These are phyloP conservation scores for Coffea humblotiana DNA, from an alignment of 305 asterid genomes.

Conservation along the genomic window DNA sequence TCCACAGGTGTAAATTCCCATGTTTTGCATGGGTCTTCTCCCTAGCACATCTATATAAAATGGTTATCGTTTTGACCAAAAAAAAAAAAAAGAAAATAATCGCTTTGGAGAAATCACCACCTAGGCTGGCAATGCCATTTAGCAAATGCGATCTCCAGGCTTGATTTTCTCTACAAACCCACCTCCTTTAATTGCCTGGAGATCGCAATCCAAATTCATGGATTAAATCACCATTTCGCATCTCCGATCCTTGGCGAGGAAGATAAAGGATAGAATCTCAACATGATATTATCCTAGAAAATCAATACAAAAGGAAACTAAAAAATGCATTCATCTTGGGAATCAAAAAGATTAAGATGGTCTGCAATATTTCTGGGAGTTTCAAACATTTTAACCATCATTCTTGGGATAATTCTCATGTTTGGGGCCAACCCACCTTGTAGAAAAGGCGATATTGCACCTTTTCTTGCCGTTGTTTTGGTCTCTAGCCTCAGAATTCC, in stretches of 20 bases:
- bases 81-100: too few species aligned
- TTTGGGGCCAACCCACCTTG: conserved; percentile 8
- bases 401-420: conserved; percentile 10
- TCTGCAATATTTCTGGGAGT: conserved; percentile 24
- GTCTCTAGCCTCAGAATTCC: conserved; percentile 19
- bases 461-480: conserved; percentile 8
- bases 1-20: too few species aligned
- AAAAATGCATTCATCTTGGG: not conserved
- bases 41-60: too few species aligned
- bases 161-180: not conserved
- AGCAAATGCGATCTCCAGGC: not conserved
- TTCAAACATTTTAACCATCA: conserved; percentile 17
- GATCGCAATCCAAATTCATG: not conserved
- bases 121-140: not conserved
- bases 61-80: too few species aligned
- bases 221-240: not conserved
- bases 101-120: not conserved
- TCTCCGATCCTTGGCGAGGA: not conserved
- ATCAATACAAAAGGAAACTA: not conserved
- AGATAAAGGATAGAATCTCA: not conserved
- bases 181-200: not conserved
- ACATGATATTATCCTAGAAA: not conserved
- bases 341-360: conserved; percentile 15
- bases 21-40: too few species aligned
- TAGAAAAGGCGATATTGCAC: not conserved